A percentile compares a stretch with the other conserved stretches of the same genome.
Evolutionary conservation across 371 early-diverging fungal species (phyloP).

Genomic region (Actinomortierella wolfii): DNA sequence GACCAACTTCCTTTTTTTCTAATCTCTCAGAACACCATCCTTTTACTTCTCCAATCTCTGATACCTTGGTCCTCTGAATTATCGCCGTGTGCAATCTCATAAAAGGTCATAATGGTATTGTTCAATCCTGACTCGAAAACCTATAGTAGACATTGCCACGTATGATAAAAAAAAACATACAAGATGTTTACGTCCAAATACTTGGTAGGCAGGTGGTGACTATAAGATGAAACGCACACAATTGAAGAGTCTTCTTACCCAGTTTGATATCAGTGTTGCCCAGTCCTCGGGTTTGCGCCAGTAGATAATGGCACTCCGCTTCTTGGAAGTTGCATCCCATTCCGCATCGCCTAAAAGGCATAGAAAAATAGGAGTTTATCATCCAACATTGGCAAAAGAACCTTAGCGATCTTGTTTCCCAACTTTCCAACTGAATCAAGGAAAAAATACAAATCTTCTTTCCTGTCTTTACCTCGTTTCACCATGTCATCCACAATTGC

Average conservation of each 20-base stretch:
- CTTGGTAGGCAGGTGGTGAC: no score
- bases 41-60: no score
- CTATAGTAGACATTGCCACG: constrained; percentile 35
- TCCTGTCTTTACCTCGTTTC: constrained; percentile 56
- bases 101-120: constrained; percentile 82
- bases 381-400: no score
- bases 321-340: constrained; percentile 66
- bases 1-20: not conserved
- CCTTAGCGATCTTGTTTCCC: no score
- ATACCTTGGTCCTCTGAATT: constrained; percentile 72
- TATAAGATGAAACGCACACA: not conserved
- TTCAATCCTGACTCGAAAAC: constrained; percentile 73
- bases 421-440: no score
- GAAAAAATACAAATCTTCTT: not conserved
- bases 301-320: constrained; percentile 69
- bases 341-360: constrained; percentile 66
- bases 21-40: no score
- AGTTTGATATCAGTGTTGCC: constrained; percentile 78
- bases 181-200: no score
- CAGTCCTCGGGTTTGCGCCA: constrained; percentile 93
- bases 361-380: not conserved
- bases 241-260: constrained; percentile 60
- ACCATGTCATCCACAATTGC: constrained; percentile 77
- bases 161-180: not conserved
- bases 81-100: constrained; percentile 86